Evolutionary conservation across 1,284 basidiomycete genomes (phyloP).

Genomic region (Fistulina hepatica): DNA sequence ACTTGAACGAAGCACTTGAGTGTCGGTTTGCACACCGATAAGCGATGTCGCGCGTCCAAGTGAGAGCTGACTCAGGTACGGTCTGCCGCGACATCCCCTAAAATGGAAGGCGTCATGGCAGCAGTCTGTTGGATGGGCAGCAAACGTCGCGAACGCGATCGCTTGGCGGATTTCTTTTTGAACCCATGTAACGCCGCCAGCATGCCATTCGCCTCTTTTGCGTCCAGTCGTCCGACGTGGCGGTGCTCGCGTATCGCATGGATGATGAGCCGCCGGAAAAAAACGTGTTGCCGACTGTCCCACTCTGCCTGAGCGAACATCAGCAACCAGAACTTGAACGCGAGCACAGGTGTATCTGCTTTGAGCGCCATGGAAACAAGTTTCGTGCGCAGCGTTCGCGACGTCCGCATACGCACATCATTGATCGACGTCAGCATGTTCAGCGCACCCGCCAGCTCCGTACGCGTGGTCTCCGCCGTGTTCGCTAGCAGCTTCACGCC

Average conservation of each 20-base stretch:
- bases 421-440: constrained; percentile 31
- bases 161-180: too few relatives aligned
- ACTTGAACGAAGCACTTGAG: too few relatives aligned
- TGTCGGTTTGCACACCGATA: too few relatives aligned
- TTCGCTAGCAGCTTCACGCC: neutral
- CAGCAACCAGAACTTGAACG: constrained; percentile 51
- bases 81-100: too few relatives aligned
- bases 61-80: too few relatives aligned
- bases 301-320: constrained; percentile 37
- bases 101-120: too few relatives aligned
- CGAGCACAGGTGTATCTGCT: constrained; percentile 36
- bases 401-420: constrained; percentile 26
- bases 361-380: constrained; percentile 41
- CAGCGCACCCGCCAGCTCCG: constrained; percentile 32
- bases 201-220: constrained; percentile 23
- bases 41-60: too few relatives aligned
- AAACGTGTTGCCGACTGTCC: constrained; percentile 34
- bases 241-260: constrained; percentile 23
- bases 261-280: constrained; percentile 31
- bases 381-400: constrained; percentile 35
- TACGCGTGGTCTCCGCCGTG: neutral
- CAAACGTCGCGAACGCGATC: too few relatives aligned
- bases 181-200: too few relatives aligned
- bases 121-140: too few relatives aligned
- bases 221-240: constrained; percentile 22